phyloP scores from a whole-genome alignment of 345 rosid genomes.

The Murraya koenigii region DNA sequence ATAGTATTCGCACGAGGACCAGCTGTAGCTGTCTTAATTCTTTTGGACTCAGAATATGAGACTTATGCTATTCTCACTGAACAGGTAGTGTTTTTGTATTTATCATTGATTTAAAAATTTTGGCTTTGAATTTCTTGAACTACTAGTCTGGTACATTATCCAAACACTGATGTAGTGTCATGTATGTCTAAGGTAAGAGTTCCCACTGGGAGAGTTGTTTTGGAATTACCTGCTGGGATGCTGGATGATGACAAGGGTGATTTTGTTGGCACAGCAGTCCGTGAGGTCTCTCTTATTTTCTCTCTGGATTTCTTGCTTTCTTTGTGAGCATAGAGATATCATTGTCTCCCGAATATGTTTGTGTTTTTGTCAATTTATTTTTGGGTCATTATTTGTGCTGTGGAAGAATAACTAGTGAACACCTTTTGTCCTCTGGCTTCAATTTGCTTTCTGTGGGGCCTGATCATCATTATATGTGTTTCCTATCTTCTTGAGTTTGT shows the following conservation, averaged over 20 bases:
- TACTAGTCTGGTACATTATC: background rate
- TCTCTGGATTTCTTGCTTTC: background rate
- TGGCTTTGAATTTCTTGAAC: background rate
- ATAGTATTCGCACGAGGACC: conserved; percentile 96
- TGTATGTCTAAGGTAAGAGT: conserved; percentile 67
- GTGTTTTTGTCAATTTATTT: background rate
- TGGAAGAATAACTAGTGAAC: background rate
- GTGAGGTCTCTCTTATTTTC: conserved; percentile 54
- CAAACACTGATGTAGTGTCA: conserved; percentile 3
- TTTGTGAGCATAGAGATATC: background rate
- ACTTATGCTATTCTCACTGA: conserved; percentile 87
- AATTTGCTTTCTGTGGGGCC: background rate
- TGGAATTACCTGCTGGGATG: conserved; percentile 99
- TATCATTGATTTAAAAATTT: background rate
- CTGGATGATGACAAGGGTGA: conserved; percentile 81
- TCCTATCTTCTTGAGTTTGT: background rate
- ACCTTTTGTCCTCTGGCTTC: background rate
- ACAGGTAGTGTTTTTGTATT: conserved; percentile 46
- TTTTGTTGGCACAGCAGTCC: conserved; percentile 89
- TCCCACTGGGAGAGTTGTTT: conserved; percentile 69
- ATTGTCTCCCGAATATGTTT: background rate
- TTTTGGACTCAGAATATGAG: conserved; percentile 63
- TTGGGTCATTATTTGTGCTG: background rate
- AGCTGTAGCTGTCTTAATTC: conserved; percentile 82
- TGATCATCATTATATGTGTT: background rate